These are phyloP conservation scores for Teunomyces tritomae DNA, from an alignment of 805 yeast species.

Conservation along the genomic window DNA sequence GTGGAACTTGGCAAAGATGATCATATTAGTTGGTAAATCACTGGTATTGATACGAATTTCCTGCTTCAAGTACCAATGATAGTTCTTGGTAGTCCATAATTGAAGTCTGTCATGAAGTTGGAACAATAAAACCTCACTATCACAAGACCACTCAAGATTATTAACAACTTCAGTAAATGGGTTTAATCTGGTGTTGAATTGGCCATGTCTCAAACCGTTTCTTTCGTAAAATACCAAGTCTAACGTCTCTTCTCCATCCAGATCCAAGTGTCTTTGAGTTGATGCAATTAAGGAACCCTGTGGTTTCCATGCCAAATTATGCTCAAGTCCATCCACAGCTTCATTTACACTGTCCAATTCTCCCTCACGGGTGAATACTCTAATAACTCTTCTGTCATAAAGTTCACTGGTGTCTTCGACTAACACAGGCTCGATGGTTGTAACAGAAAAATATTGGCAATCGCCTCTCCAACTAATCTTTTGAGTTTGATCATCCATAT, in stretches of 20 bases:
- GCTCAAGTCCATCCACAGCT: constrained; percentile 81
- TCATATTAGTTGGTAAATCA: constrained; percentile 20
- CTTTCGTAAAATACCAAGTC: constrained; percentile 82
- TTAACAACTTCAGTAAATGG: constrained; percentile 44
- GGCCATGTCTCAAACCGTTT: constrained; percentile 90
- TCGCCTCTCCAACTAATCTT: constrained; percentile 94
- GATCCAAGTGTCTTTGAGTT: constrained; percentile 63
- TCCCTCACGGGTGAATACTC: constrained; percentile 83
- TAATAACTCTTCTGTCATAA: constrained; percentile 65
- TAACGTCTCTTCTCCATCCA: constrained; percentile 45
- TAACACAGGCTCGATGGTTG: constrained; percentile 54
- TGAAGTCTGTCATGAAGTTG: constrained; percentile 63
- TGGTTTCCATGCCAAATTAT: constrained; percentile 80
- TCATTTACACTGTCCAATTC: constrained; percentile 78
- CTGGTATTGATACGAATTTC: constrained; percentile 45
- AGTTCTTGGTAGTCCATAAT: constrained; percentile 88
- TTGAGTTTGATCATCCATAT: constrained; percentile 47
- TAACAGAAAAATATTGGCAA: constrained; percentile 75
- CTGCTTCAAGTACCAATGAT: constrained; percentile 93
- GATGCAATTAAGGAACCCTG: constrained; percentile 85
- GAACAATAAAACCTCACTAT: constrained; percentile 75
- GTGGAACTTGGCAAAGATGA: constrained; percentile 67
- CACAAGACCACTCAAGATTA: constrained; percentile 73
- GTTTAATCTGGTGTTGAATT: constrained; percentile 66
- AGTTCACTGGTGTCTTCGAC: constrained; percentile 37